Percentiles rank a stretch among this genome's conserved stretches.
phyloP scores from a whole-genome alignment of 345 rosid species.

The Geranium brycei region DNA sequence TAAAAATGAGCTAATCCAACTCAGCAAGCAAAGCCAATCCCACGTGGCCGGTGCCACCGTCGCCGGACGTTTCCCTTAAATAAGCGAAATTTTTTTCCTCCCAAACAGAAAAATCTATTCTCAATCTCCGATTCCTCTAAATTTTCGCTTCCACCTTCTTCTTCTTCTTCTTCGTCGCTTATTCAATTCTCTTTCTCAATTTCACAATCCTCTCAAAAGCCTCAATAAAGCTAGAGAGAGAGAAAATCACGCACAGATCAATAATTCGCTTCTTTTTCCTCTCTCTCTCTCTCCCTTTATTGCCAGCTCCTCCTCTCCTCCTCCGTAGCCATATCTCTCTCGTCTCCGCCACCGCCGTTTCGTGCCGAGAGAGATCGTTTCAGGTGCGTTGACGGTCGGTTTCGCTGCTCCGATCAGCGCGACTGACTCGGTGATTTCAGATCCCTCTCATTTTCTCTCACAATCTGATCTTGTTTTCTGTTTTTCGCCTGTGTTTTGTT shows the following conservation, averaged over 20 bases:
- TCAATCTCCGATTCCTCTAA: neutral
- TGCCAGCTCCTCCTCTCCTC: neutral
- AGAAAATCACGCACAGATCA: neutral
- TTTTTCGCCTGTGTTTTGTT: neutral
- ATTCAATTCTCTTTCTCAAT: neutral
- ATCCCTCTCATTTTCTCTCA: neutral
- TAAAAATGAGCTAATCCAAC: neutral
- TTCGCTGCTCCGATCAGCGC: neutral
- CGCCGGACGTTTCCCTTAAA: constrained; percentile 29
- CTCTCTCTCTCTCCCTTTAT: neutral
- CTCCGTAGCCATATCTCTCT: neutral
- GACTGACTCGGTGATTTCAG: neutral
- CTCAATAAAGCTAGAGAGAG: constrained; percentile 2
- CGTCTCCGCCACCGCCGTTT: constrained; percentile 12
- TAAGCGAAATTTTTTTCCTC: neutral
- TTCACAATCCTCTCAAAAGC: neutral
- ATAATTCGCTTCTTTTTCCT: constrained; percentile 7
- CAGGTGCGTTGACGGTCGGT: neutral
- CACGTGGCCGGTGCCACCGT: constrained; percentile 34
- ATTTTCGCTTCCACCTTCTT: neutral
- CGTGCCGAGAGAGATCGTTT: neutral
- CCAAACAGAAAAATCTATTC: neutral
- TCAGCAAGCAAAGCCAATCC: neutral
- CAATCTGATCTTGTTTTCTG: too few relatives aligned
- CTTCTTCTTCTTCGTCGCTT: neutral